phyloP scores from a whole-genome alignment of 2,329 filamentous ascomycete genomes.

The Escovopsis sp. region DNA sequence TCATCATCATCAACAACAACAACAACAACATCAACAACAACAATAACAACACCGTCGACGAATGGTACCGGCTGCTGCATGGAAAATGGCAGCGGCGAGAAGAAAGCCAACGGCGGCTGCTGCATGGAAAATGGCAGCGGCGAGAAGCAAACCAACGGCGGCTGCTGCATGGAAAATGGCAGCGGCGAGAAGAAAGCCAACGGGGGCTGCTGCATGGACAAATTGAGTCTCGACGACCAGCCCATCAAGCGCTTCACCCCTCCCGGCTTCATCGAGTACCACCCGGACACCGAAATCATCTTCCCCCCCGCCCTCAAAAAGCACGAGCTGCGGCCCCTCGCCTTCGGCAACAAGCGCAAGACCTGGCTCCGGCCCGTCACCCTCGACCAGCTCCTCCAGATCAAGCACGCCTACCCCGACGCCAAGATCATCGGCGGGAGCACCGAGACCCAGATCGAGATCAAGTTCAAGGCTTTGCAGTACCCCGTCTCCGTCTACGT shows the following conservation, averaged over 20 bases:
- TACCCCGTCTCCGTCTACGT: slow-evolving; percentile 86
- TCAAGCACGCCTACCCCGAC: slow-evolving; percentile 70
- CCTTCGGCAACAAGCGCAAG: slow-evolving; percentile 89
- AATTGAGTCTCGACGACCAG: slow-evolving; percentile 30
- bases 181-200: too few relatives aligned
- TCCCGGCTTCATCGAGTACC: slow-evolving; percentile 87
- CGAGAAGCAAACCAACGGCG: slow-evolving; percentile 26
- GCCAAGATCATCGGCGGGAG: slow-evolving; percentile 93
- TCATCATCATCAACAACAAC: too few relatives aligned
- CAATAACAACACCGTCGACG: too few relatives aligned
- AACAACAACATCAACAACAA: too few relatives aligned
- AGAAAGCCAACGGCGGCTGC: slow-evolving; percentile 32
- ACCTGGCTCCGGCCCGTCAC: slow-evolving; percentile 86
- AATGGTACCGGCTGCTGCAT: slow-evolving; percentile 52
- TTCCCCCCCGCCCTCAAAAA: slow-evolving; percentile 78
- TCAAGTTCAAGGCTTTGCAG: slow-evolving; percentile 91
- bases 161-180: slow-evolving; percentile 59
- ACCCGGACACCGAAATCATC: slow-evolving; percentile 85
- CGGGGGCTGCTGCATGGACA: slow-evolving; percentile 54
- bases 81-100: slow-evolving; percentile 30
- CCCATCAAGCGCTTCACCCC: slow-evolving; percentile 59
- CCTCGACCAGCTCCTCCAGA: slow-evolving; percentile 72
- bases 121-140: slow-evolving; percentile 54
- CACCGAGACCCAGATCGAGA: slow-evolving; percentile 94
- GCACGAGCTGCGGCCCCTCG: slow-evolving; percentile 65